Evolutionary conservation across 139 green algal genomes (phyloP).

Genomic region (Chlorella sp.): DNA sequence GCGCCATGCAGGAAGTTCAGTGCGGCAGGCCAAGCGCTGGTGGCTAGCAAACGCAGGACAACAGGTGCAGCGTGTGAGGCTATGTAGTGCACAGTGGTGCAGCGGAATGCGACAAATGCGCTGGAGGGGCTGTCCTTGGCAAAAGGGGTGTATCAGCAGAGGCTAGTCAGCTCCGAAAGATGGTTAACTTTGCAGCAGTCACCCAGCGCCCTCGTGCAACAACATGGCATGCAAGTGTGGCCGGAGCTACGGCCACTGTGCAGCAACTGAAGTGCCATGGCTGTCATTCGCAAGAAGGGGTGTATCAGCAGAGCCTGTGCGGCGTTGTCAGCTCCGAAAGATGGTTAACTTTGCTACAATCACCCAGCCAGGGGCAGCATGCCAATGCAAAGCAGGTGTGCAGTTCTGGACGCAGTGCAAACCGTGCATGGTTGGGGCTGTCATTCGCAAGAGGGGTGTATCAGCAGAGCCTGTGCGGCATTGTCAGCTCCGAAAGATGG

Average conservation of each 20-base stretch:
- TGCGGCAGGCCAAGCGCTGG: too few relatives aligned
- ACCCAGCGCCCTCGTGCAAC: constrained; percentile 9
- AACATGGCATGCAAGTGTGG: too few relatives aligned
- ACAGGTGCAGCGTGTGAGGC: too few relatives aligned
- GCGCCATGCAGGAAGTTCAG: too few relatives aligned
- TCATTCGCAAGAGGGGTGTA: constrained; percentile 27
- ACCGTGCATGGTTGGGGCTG: not conserved
- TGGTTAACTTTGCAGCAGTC: constrained; percentile 40
- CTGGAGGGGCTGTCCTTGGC: constrained; percentile 4
- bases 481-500: constrained; percentile 37
- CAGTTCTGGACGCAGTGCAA: not conserved
- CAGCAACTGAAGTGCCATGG: too few relatives aligned
- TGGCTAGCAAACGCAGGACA: not conserved
- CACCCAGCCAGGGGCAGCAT: constrained; percentile 3
- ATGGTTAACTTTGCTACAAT: constrained; percentile 42
- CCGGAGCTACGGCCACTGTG: too few relatives aligned
- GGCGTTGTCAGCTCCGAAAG: constrained; percentile 31
- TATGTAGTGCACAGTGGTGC: not conserved
- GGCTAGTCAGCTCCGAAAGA: constrained; percentile 38
- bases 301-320: constrained; percentile 28
- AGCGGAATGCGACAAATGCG: not conserved
- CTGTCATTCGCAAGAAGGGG: constrained; percentile 30
- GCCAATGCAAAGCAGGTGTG: too few relatives aligned
- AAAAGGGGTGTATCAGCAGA: constrained; percentile 31
- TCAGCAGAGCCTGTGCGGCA: constrained; percentile 20